Evolutionary conservation across 345 rosid species (phyloP).

Genomic region (Microcos paniculata): DNA sequence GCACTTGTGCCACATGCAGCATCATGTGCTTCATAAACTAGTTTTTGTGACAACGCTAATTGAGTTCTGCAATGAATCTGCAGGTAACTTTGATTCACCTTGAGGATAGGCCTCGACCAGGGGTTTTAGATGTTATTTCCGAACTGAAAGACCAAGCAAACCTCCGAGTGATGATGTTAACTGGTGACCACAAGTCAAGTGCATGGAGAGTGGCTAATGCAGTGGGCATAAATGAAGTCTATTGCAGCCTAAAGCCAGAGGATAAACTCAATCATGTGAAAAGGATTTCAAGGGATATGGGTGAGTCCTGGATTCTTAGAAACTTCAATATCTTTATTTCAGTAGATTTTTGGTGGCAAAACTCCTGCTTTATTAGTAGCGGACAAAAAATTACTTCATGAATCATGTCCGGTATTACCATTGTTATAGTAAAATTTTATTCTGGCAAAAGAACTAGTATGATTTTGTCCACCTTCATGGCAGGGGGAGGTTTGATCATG

Average conservation of each 20-base stretch:
- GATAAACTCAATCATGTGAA: conserved; percentile 84
- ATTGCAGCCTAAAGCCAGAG: conserved; percentile 87
- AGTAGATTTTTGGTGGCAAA: background rate
- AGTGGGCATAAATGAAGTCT: conserved; percentile 78
- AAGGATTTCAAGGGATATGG: conserved; percentile 70
- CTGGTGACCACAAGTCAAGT: conserved; percentile 94
- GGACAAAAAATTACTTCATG: background rate
- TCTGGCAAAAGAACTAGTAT: background rate
- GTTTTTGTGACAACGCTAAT: background rate
- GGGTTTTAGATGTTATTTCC: conserved; percentile 67
- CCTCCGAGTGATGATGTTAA: conserved; percentile 82
- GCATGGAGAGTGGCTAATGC: conserved; percentile 93
- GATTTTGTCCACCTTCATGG: conserved; percentile 11
- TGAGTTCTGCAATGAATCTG: conserved; percentile 6
- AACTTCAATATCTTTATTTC: conserved; percentile 12
- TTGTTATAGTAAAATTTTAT: background rate
- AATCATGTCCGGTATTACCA: background rate
- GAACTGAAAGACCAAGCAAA: conserved; percentile 62
- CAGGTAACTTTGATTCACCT: conserved; percentile 95
- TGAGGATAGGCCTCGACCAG: conserved; percentile 89
- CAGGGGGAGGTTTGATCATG: conserved; percentile 96
- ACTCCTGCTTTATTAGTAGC: background rate
- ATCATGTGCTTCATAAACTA: background rate
- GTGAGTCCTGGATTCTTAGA: conserved; percentile 33
- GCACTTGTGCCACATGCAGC: background rate